phyloP scores from a whole-genome alignment of 202 grass and related monocot species.

The Saccharum hybrid region DNA sequence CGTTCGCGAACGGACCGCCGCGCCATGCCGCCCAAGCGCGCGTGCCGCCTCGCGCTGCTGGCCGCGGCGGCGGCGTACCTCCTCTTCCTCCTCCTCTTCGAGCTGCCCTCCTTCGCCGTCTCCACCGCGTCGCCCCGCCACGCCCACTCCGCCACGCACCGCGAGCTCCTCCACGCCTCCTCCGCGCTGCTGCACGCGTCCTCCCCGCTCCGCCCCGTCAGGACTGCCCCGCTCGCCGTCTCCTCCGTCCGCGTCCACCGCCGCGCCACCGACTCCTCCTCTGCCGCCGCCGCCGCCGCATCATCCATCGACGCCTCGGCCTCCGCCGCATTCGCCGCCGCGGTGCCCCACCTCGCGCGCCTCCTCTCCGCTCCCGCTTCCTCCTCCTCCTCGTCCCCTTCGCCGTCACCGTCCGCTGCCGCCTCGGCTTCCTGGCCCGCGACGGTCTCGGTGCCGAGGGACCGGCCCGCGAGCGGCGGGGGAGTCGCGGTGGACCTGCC shows the following conservation, averaged over 20 bases:
- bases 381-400: neutral
- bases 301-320: slow-evolving; percentile 44
- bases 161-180: slow-evolving; percentile 31
- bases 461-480: slow-evolving; percentile 14
- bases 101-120: slow-evolving; percentile 50
- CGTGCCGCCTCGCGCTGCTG: slow-evolving; percentile 46
- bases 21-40: slow-evolving; percentile 55
- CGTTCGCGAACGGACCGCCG: neutral
- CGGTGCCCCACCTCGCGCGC: neutral
- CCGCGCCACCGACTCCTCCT: neutral
- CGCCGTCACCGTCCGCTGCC: slow-evolving; percentile 27
- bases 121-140: neutral
- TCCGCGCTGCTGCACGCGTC: neutral
- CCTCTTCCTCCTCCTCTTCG: slow-evolving; percentile 54
- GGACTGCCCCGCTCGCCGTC: slow-evolving; percentile 29
- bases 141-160: slow-evolving; percentile 12
- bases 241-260: slow-evolving; percentile 48
- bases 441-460: slow-evolving; percentile 36
- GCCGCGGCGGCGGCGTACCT: slow-evolving; percentile 51
- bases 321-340: slow-evolving; percentile 48
- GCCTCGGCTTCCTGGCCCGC: no score
- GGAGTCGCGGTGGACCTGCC: slow-evolving; percentile 64
- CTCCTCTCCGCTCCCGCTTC: neutral
- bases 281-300: neutral
- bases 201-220: neutral